Evolutionary conservation across 106 monocot species (phyloP), one percentile per base, ranked within the genome.

Genomic region (Agapanthus africanus): DNA sequence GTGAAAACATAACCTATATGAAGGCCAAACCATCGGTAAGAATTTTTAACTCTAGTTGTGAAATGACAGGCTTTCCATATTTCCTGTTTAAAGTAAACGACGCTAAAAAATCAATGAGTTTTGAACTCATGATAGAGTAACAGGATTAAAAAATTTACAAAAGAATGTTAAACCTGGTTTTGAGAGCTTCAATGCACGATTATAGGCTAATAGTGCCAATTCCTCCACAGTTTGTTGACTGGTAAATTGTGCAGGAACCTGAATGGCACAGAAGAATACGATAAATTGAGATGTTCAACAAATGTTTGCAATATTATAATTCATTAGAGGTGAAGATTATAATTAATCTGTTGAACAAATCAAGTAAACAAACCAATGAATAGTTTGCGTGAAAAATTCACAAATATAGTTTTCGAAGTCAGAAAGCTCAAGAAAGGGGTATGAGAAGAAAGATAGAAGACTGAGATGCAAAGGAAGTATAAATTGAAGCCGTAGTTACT

Each of bases 171-270:
- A 40, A 97, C 99, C 99, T 85, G 99, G 90, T 74, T 50, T 72
- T 68, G 87, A 99, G 49, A 99, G 82, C 75, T 90, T 92, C 62
- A 90, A 56, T 49, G 90, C 99, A 63, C 93, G 93, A 81, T 99
- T 90, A 47, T 87, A 97, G 32, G 97, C 97, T 39, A 65, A 68
- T 31, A 84, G 36, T 33, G 99, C 86, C 85, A 99, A 78, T 66
- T 99, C 89, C 76, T 92, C 90, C 67, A 74, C 80, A 19, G 81
- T 90, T 70, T 93, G 80, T 36, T 85, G 80, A 57, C 84, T 87
- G 27, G 73, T 75, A 66, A 92, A 99, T 46, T 84, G 85, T 56
- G 74, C 21, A 40, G 93, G 99, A 72, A 87, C 74, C 99, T 99
- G 73, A 61, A 74, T 38, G 31, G 36, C 52, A 75, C 41, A 35